Base-by-base conservation (phyloP, 2,329 filamentous ascomycete genomes). In the Penicillium sp. region DNA sequence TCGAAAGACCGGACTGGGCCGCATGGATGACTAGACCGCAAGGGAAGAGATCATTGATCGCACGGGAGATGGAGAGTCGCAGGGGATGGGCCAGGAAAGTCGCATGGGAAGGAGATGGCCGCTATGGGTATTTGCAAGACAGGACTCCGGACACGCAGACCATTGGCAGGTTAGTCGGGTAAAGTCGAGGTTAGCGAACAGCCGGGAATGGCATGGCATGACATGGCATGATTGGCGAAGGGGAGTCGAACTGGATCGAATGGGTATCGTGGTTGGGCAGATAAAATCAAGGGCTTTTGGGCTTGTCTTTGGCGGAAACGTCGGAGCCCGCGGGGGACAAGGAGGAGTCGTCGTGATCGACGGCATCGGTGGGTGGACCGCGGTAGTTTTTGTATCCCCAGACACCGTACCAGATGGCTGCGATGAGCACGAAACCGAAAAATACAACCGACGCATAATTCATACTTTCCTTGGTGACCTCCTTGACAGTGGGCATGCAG, bases 361-460 rank as follows among this genome's bases (percentile, higher is more conserved):
- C 60, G 7, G 67, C 70, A 35, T 73, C 71, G n/a, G 65, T 67
- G 28, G 67, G 68, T 4, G 68, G 70, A 76, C 72, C 72, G 5
- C 64, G 66, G 57, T 73, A 73, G 57, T 91, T 85, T 77, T 86
- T 85, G 76, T 85, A 84, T 37, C 89, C 89, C 87, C 88, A 90
- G 55, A 82, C 81, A 66, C 86, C 79, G 78, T 92, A 92, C 88
- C 89, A 92, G 7, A 78, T 74, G 10, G 80, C 82, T 1, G 89
- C 85, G 59, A 91, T 82, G 42, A 80, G 52, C 57, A 85, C 83
- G 63, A 90, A 88, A 5, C 81, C 87, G 28, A 89, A 84, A 67
- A 92, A 91, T n/a, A 92, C 89, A 37, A 87, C 89, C 14, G 87
- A 87, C 1, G 89, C 89, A 75, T 91, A 92, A 81, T 92, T 92